Percentiles rank a stretch among this genome's conserved stretches.
Conservation (phyloP, 208 protist species). For the Wallacemonas sp. region DNA sequence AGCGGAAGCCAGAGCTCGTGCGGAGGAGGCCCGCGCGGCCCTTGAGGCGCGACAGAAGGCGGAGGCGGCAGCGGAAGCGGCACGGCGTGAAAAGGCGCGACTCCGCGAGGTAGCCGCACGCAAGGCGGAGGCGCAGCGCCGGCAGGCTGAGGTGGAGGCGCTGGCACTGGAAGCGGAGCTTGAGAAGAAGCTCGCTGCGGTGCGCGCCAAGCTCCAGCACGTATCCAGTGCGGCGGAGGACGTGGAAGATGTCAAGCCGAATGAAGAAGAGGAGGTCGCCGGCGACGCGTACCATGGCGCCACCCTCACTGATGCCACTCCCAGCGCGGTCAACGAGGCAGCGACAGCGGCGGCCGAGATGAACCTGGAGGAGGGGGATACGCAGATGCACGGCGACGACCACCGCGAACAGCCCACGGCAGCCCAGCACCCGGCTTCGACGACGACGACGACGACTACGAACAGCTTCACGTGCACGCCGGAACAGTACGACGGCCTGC, state of each 20-base stretch:
- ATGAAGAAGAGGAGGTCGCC: too few species aligned
- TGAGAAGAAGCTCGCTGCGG: constrained; percentile 50
- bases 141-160: constrained; percentile 54
- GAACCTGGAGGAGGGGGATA: too few species aligned
- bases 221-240: neutral
- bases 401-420: too few species aligned
- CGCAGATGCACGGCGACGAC: neutral
- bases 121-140: constrained; percentile 55
- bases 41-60: constrained; percentile 55
- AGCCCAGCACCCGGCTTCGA: too few species aligned
- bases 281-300: neutral
- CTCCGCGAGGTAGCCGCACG: constrained; percentile 60
- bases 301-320: too few species aligned
- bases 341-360: neutral
- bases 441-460: neutral
- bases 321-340: too few species aligned
- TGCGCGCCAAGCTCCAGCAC: constrained; percentile 33
- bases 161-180: constrained; percentile 62
- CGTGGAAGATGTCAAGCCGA: neutral
- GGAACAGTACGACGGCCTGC: constrained; percentile 89
- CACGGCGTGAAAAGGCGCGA: constrained; percentile 65
- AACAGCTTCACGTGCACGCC: constrained; percentile 74
- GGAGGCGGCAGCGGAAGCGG: constrained; percentile 39
- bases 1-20: constrained; percentile 41
- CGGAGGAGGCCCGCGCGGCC: constrained; percentile 36